Evolutionary conservation across 495 filamentous ascomycete species (phyloP).

Genomic region (Tuber borchii): DNA sequence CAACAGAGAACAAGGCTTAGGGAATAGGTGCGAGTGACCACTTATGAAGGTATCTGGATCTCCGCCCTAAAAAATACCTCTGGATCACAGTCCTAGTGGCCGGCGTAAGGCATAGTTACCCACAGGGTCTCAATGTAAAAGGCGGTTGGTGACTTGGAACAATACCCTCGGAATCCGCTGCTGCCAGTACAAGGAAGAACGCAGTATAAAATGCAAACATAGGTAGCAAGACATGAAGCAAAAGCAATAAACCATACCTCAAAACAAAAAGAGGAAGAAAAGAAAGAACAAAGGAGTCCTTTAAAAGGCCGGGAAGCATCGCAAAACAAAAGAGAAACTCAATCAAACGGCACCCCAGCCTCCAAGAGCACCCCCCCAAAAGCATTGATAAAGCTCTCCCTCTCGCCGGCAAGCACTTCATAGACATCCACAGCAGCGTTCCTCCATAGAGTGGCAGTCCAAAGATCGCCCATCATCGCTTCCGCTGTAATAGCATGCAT

Average conservation of each 20-base stretch:
- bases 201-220: background rate
- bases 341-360: background rate
- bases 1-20: background rate
- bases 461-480: background rate
- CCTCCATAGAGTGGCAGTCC: slow-evolving; percentile 4
- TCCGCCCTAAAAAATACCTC: background rate
- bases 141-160: background rate
- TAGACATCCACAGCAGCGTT: slow-evolving; percentile 8
- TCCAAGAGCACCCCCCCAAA: background rate
- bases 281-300: background rate
- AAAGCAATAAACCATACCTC: background rate
- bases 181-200: background rate
- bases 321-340: background rate
- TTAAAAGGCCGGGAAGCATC: background rate
- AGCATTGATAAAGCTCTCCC: slow-evolving; percentile 5
- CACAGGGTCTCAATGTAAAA: background rate
- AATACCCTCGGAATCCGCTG: background rate
- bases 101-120: background rate
- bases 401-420: slow-evolving; percentile 19
- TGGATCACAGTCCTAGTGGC: background rate
- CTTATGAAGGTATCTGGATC: background rate
- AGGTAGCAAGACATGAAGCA: background rate
- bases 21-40: background rate
- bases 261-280: background rate
- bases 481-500: background rate